phyloP scores from a whole-genome alignment of 2,329 filamentous ascomycete species.

The Mycosphaerella sp. region DNA sequence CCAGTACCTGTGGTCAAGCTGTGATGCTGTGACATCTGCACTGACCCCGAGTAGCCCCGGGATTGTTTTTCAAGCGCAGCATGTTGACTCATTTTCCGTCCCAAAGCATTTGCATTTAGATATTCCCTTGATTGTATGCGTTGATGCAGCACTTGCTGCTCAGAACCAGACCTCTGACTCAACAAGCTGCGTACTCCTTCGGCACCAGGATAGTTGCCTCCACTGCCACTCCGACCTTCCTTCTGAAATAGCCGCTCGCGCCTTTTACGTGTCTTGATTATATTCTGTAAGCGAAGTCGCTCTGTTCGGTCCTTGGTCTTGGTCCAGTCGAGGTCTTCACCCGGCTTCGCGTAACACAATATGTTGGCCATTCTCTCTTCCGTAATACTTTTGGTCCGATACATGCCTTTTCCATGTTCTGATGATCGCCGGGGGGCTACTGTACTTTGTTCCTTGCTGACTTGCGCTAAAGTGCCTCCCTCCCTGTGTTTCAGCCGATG shows the following conservation, averaged over 20 bases:
- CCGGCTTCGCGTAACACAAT: neutral
- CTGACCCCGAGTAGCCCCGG: neutral
- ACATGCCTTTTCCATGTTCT: neutral
- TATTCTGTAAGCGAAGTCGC: neutral
- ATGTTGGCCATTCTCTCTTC: neutral
- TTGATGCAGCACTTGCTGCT: neutral
- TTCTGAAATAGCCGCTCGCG: neutral
- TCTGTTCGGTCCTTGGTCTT: neutral
- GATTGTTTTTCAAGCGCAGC: too few relatives aligned
- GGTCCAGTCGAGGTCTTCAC: constrained; percentile 2
- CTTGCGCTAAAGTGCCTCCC: too few relatives aligned
- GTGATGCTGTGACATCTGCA: neutral
- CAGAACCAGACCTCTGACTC: neutral
- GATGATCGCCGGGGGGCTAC: neutral
- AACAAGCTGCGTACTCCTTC: neutral
- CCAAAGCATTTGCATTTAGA: too few relatives aligned
- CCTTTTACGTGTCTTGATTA: neutral
- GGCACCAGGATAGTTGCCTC: neutral
- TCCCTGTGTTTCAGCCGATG: neutral
- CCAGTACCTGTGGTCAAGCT: neutral
- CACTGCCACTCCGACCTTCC: neutral
- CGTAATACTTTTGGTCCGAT: neutral
- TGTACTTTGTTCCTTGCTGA: neutral
- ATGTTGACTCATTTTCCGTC: too few relatives aligned
- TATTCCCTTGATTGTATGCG: neutral